These are phyloP conservation scores for Choiromyces venosus DNA, from an alignment of 495 filamentous ascomycete species.

Conservation along the genomic window DNA sequence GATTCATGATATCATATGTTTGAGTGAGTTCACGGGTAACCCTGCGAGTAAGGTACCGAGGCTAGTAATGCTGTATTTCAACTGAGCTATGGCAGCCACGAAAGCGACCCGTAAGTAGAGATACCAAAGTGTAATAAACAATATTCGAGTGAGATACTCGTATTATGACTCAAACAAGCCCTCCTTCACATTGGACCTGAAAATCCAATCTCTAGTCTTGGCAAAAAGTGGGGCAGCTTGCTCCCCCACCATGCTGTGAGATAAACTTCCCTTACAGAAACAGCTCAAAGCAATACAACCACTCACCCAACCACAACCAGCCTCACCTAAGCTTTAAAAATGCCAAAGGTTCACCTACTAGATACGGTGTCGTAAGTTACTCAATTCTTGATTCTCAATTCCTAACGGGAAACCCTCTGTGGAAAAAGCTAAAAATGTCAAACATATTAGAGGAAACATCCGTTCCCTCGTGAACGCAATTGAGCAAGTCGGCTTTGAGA, in stretches of 20 bases:
- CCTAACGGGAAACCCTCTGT: background rate
- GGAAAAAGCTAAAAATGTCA: constrained; percentile 18
- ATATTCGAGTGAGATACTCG: background rate
- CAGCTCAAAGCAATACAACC: background rate
- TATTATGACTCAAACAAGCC: background rate
- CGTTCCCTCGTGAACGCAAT: constrained; percentile 95
- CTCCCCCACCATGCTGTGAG: constrained; percentile 12
- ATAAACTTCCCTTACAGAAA: background rate
- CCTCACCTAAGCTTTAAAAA: constrained; percentile 43
- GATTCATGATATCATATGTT: background rate
- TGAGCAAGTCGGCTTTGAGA: constrained; percentile 83
- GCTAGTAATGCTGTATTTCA: background rate
- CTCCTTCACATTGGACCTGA: background rate
- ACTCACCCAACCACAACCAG: background rate
- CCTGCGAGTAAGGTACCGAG: background rate
- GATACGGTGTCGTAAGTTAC: constrained; percentile 49
- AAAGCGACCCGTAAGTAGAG: background rate
- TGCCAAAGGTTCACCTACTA: constrained; percentile 88
- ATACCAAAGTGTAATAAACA: background rate
- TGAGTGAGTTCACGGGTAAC: background rate
- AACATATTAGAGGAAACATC: constrained; percentile 66
- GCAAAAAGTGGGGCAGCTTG: constrained; percentile 28
- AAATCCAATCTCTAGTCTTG: constrained; percentile 15
- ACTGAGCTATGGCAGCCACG: background rate
- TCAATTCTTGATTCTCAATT: background rate